A percentile compares a stretch with the other conserved stretches of the same genome.
Evolutionary conservation across 305 asterid genomes (phyloP).

Genomic region (Plantago coronopus): DNA sequence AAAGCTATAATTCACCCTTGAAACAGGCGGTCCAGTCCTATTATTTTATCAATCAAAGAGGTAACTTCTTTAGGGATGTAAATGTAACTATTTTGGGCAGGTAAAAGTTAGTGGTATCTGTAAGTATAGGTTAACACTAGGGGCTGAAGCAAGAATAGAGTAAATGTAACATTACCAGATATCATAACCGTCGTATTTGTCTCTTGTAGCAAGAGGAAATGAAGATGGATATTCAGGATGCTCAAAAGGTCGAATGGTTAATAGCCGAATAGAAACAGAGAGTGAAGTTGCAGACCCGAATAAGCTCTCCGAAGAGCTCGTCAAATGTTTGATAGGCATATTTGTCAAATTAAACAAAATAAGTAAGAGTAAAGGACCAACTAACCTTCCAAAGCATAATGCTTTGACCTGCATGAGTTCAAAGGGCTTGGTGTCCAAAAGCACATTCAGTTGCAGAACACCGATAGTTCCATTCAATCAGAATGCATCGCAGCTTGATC

Average conservation of each 20-base stretch:
- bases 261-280: conserved; percentile 30
- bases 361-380: conserved; percentile 43
- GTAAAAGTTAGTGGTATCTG: too few relatives aligned
- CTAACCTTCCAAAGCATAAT: conserved; percentile 42
- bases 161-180: neutral
- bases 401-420: conserved; percentile 52
- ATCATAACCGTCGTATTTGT: neutral
- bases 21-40: too few relatives aligned
- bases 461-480: conserved; percentile 45
- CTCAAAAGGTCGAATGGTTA: conserved; percentile 29
- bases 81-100: too few relatives aligned
- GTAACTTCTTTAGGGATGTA: too few relatives aligned
- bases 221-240: conserved; percentile 35
- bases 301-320: conserved; percentile 66
- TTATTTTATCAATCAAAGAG: too few relatives aligned
- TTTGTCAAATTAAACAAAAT: conserved; percentile 55
- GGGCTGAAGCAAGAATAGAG: too few relatives aligned
- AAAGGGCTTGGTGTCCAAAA: conserved; percentile 60
- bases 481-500: conserved; percentile 50
- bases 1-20: too few relatives aligned
- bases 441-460: conserved; percentile 49
- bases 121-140: too few relatives aligned
- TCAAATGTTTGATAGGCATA: conserved; percentile 64
- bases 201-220: conserved; percentile 33
- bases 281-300: conserved; percentile 46